Evolutionary conservation across 2,329 filamentous ascomycete species (phyloP).

Genomic region (Fusarium sp.): DNA sequence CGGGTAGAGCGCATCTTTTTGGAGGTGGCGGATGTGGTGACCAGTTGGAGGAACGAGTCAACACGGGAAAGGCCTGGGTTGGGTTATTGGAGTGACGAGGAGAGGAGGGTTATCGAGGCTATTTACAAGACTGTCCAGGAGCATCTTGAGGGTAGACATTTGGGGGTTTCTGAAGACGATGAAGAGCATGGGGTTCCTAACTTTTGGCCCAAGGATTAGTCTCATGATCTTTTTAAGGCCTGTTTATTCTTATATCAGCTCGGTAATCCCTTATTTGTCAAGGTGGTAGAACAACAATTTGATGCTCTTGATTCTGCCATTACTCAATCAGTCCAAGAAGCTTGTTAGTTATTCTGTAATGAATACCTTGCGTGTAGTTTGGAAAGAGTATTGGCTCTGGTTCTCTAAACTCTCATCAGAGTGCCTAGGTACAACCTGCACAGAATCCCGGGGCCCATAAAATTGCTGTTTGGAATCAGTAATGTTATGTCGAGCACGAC

Average conservation of each 20-base stretch:
- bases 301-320: no score
- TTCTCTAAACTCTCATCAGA: no score
- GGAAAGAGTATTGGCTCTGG: no score
- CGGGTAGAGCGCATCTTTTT: slow-evolving; percentile 1
- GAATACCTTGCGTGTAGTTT: no score
- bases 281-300: no score
- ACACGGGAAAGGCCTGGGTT: neutral
- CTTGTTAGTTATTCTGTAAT: no score
- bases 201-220: neutral
- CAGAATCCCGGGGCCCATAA: no score
- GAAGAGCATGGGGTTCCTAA: neutral
- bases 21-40: neutral
- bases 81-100: neutral
- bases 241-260: neutral
- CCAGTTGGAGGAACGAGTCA: neutral
- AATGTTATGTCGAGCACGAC: no score
- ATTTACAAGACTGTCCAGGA: neutral
- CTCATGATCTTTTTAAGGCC: neutral
- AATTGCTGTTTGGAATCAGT: no score
- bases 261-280: neutral
- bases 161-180: neutral
- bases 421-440: no score
- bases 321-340: no score
- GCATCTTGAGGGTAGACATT: neutral
- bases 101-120: neutral